Percentiles rank a stretch among this genome's conserved stretches.
These are phyloP conservation scores for Calonectria pseudoturangicola DNA, from an alignment of 2,329 filamentous ascomycete genomes.

Conservation along the genomic window DNA sequence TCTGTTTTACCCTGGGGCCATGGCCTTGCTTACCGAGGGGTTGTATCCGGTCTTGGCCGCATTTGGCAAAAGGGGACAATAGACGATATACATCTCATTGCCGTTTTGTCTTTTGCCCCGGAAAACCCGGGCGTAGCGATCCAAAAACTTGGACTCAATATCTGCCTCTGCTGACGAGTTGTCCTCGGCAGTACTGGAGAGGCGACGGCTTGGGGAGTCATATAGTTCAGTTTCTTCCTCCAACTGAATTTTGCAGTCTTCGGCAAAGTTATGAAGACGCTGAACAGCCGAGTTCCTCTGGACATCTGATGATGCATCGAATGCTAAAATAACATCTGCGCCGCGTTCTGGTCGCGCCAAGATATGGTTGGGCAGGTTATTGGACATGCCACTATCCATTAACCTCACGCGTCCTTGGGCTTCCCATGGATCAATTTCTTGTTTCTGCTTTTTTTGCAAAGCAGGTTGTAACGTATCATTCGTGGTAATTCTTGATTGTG, in stretches of 20 bases:
- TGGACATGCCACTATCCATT: constrained; percentile 52
- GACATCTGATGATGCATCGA: constrained; percentile 49
- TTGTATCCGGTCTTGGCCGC: constrained; percentile 29
- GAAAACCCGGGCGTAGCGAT: constrained; percentile 46
- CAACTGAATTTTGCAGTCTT: constrained; percentile 44
- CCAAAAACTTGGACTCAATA: constrained; percentile 19
- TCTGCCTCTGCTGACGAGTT: rapidly evolving
- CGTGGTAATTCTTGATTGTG: background rate
- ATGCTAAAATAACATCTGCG: constrained; percentile 44
- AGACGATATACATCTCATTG: constrained; percentile 39
- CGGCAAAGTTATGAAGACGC: constrained; percentile 47
- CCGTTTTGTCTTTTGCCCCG: constrained; percentile 37
- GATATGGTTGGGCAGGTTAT: constrained; percentile 49
- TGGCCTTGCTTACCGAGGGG: constrained; percentile 40
- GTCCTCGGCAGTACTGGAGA: rapidly evolving
- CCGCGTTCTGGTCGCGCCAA: constrained; percentile 43
- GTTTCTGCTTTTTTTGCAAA: background rate
- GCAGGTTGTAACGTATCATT: background rate
- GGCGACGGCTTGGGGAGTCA: background rate
- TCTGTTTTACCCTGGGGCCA: background rate
- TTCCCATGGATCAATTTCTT: constrained; percentile 36
- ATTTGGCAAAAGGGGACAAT: constrained; percentile 49
- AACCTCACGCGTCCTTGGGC: constrained; percentile 46
- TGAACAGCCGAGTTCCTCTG: constrained; percentile 45
- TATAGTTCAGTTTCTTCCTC: constrained; percentile 20